Conservation (phyloP, 306 rosid genomes). For the Prunus armeniaca region DNA sequence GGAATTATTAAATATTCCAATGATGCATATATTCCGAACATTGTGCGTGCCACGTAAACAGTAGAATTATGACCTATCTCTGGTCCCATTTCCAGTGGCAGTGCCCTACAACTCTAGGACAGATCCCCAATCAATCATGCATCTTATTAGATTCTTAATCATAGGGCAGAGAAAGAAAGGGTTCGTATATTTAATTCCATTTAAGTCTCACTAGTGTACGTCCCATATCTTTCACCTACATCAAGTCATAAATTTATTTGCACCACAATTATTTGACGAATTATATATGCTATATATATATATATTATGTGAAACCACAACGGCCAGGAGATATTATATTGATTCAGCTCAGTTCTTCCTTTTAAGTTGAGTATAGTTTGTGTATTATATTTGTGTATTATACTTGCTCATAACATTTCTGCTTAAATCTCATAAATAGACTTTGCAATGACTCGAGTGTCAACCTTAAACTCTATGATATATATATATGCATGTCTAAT, state of each 20-base stretch:
- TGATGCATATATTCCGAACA: not conserved
- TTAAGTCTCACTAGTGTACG: not conserved
- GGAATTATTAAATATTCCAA: slow-evolving; percentile 33
- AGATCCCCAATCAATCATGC: not conserved
- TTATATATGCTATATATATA: not conserved
- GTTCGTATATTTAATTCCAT: not conserved
- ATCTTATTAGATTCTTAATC: not conserved
- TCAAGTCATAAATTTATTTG: not conserved
- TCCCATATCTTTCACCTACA: not conserved
- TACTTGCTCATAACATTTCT: too few species aligned
- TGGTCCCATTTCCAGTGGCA: not conserved
- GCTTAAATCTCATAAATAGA: too few species aligned
- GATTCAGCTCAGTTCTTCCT: not conserved
- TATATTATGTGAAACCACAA: not conserved
- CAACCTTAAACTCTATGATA: too few species aligned
- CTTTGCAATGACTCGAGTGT: too few species aligned
- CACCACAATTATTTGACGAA: not conserved
- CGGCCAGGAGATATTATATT: not conserved
- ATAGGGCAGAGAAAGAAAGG: not conserved
- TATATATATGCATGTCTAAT: too few species aligned
- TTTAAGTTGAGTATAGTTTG: too few species aligned
- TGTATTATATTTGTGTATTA: too few species aligned
- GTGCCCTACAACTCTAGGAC: slow-evolving; percentile 8
- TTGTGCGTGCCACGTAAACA: not conserved
- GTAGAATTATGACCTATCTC: slow-evolving; percentile 16